Conservation (phyloP, 331 rosid genomes). For the Prunus yedoensis region DNA sequence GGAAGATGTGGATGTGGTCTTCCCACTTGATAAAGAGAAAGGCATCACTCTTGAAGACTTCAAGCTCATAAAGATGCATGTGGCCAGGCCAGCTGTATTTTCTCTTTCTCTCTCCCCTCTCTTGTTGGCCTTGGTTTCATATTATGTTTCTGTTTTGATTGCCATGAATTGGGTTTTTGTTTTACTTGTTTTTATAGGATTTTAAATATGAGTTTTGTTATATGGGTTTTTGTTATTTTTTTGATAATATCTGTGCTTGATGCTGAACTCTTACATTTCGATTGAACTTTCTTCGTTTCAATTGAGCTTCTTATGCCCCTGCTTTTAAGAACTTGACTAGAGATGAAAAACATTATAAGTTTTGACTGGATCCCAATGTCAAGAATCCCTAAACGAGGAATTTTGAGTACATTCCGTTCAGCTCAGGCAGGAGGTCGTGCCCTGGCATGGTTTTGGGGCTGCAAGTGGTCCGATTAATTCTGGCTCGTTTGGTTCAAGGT, state of each 20-base stretch:
- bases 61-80: slow-evolving; percentile 90
- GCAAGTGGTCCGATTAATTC: slow-evolving; percentile 28
- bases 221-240: background rate
- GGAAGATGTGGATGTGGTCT: slow-evolving; percentile 90
- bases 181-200: background rate
- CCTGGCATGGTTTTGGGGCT: slow-evolving; percentile 47
- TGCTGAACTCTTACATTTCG: background rate
- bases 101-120: background rate
- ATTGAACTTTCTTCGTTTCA: background rate
- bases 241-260: background rate
- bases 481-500: slow-evolving; percentile 54
- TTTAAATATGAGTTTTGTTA: too few relatives aligned
- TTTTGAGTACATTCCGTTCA: slow-evolving; percentile 51
- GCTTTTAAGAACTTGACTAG: background rate
- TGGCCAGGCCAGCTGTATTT: slow-evolving; percentile 74
- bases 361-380: background rate
- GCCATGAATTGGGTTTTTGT: background rate
- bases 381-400: background rate
- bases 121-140: background rate
- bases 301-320: background rate
- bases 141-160: background rate
- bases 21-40: slow-evolving; percentile 70
- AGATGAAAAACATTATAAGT: background rate
- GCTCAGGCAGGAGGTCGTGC: slow-evolving; percentile 57
- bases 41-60: slow-evolving; percentile 89